phyloP scores from a whole-genome alignment of 257 asterid species.

The Solanum lycopersicoides region DNA sequence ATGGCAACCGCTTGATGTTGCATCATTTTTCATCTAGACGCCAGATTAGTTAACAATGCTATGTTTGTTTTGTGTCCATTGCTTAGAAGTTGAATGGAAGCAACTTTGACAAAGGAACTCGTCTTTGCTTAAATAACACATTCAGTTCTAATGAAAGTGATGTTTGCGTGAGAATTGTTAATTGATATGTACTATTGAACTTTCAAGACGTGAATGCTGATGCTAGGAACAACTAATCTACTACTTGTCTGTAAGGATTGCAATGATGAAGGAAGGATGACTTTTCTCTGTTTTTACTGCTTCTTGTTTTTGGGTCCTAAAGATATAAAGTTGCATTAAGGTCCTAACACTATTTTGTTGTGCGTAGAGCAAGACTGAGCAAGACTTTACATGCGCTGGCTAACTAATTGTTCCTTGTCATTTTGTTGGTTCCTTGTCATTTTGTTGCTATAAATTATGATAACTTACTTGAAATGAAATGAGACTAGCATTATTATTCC shows the following conservation, averaged over 20 bases:
- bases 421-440: not conserved
- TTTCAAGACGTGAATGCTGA: not conserved
- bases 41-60: not conserved
- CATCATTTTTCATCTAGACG: not conserved
- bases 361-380: not conserved
- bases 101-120: not conserved
- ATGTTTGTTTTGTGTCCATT: not conserved
- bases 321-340: too few relatives aligned
- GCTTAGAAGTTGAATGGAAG: not conserved
- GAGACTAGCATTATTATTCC: not conserved
- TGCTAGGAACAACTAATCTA: not conserved
- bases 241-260: not conserved
- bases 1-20: not conserved
- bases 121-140: not conserved
- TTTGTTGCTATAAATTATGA: not conserved
- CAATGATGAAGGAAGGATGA: not conserved
- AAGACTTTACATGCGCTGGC: not conserved
- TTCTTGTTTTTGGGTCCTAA: not conserved
- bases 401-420: not conserved
- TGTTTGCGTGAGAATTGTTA: not conserved
- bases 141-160: not conserved
- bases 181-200: not conserved
- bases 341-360: not conserved
- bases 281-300: not conserved
- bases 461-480: not conserved